Evolutionary conservation across 1,284 basidiomycete species (phyloP).

Genomic region (Farysia itapuensis): DNA sequence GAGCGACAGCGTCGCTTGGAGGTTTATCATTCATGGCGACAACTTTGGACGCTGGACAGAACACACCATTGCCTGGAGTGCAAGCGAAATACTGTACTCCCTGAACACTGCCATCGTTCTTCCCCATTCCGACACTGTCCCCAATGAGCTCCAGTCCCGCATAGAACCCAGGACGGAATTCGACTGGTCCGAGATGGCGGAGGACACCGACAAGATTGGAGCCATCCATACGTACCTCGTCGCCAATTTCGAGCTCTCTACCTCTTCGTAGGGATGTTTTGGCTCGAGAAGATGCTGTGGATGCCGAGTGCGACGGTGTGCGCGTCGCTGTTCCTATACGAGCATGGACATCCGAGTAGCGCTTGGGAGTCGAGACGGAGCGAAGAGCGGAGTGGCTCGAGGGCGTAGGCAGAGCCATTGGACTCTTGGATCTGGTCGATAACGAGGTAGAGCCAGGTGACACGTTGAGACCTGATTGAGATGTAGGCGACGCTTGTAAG

Average conservation of each 20-base stretch:
- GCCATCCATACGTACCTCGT: slow-evolving; percentile 44
- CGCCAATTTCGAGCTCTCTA: slow-evolving; percentile 48
- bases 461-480: not conserved
- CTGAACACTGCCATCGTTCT: slow-evolving; percentile 87
- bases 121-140: slow-evolving; percentile 73
- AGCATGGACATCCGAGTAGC: slow-evolving; percentile 23
- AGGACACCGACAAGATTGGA: slow-evolving; percentile 49
- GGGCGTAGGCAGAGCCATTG: not conserved
- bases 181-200: slow-evolving; percentile 51
- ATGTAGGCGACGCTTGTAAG: not conserved
- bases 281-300: slow-evolving; percentile 31
- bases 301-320: slow-evolving; percentile 23
- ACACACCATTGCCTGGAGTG: slow-evolving; percentile 83
- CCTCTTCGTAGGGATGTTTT: slow-evolving; percentile 15
- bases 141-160: slow-evolving; percentile 56
- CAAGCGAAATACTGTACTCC: slow-evolving; percentile 85
- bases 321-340: slow-evolving; percentile 8
- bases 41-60: slow-evolving; percentile 79
- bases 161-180: slow-evolving; percentile 46
- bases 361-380: slow-evolving; percentile 16
- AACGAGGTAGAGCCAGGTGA: not conserved
- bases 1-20: slow-evolving; percentile 48
- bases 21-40: slow-evolving; percentile 31
- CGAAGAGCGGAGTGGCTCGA: slow-evolving; percentile 7
- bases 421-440: slow-evolving; percentile 2